Base-by-base conservation (phyloP, 2,329 filamentous ascomycete genomes). In the Fusarium sp. region DNA sequence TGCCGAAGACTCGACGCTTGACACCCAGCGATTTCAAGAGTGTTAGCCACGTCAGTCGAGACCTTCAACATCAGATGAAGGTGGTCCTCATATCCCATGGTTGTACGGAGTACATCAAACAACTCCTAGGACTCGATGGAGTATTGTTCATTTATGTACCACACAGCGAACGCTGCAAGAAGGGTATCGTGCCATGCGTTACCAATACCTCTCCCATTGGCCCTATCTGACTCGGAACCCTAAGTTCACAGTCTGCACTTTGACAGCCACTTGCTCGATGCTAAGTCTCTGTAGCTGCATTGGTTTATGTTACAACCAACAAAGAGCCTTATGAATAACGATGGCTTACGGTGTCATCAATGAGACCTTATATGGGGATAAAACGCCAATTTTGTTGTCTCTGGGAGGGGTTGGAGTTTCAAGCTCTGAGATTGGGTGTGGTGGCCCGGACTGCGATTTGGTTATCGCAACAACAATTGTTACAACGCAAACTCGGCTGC, bases 371-470 rank as follows among this genome's bases (percentile, higher is more conserved):
- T 17, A 36, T 36, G 34, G 32, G 17, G 34, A 4, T n/a, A 49
- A 56, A 47, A 47, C 32, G 34, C 36, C 20, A 26, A 12, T 42
- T 30, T 55, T 38, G n/a, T 23, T 46, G n/a, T 40, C 26, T 10
- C 14, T 36, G 24, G n/a, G 60, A 49, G 53, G 53, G 50, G 46
- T 38, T 51, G 55, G 60, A 50, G 65, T 68, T 68, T 68, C 60
- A 68, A 56, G n/a, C 39, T 52, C 28, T 15, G 15, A 48, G 17
- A 40, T 57, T 68, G 60, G 62, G 65, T 65, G 51, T 68, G 45
- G 48, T 56, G 62, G 45, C 26, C 34, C 44, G 46, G 19, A 46
- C 20, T n/a, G n/a, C n/a, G 58, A 63, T 63, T 63, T 40, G 60
- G 36, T 43, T 30, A 49, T 15, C 30, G 30, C 44, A 44, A 59